These are phyloP conservation scores for Dalbergia cochinchinensis DNA, from an alignment of 306 rosid genomes.

Conservation along the genomic window DNA sequence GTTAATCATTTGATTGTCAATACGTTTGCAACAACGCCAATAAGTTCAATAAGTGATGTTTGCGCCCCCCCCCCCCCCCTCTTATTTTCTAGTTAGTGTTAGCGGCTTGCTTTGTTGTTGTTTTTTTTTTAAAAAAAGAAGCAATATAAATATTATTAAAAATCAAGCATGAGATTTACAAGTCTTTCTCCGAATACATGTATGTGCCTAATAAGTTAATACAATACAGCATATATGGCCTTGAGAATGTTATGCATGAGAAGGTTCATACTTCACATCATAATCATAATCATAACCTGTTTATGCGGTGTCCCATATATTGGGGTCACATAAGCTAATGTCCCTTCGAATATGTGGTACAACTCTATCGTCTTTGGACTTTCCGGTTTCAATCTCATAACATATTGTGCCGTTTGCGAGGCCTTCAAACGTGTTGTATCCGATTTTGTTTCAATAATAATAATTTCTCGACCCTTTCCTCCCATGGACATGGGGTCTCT, in stretches of 20 bases:
- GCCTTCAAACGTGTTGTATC: background rate
- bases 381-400: constrained; percentile 1
- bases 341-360: background rate
- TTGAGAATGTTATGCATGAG: background rate
- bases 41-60: background rate
- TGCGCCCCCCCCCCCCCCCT: no score
- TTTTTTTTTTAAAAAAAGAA: background rate
- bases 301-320: constrained; percentile 15
- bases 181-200: background rate
- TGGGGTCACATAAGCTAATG: constrained; percentile 23
- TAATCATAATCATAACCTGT: constrained; percentile 7
- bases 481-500: background rate
- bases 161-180: background rate
- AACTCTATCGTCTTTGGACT: background rate
- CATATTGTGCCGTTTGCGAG: constrained; percentile 1
- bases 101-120: background rate
- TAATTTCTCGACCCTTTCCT: constrained; percentile 9
- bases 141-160: background rate
- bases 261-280: constrained; percentile 9
- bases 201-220: background rate
- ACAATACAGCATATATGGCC: background rate
- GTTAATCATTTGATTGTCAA: background rate
- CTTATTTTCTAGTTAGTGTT: background rate
- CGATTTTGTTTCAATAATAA: constrained; percentile 2
- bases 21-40: background rate